These are phyloP conservation scores for Pseudonectria buxi DNA, from an alignment of 2,329 filamentous ascomycete species.

Conservation along the genomic window DNA sequence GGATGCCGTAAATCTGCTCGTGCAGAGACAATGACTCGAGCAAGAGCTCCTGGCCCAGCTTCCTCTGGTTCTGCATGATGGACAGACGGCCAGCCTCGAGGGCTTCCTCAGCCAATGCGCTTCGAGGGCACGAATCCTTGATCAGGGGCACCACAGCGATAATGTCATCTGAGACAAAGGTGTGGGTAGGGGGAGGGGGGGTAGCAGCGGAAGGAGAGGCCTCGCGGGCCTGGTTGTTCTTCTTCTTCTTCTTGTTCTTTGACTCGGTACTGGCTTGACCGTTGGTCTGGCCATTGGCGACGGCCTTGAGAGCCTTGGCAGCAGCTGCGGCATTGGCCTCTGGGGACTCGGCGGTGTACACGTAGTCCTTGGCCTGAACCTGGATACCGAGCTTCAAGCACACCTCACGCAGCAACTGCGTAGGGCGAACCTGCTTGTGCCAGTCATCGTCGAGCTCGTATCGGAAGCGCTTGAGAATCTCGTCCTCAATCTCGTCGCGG, in stretches of 20 bases:
- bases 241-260: conserved; percentile 57
- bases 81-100: conserved; percentile 93
- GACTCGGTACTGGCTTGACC: too few relatives aligned
- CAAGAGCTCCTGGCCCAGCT: conserved; percentile 89
- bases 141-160: conserved; percentile 89
- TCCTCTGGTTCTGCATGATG: conserved; percentile 90
- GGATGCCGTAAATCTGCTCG: conserved; percentile 96
- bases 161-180: conserved; percentile 76
- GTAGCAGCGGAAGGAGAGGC: conserved; percentile 42
- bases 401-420: conserved; percentile 85
- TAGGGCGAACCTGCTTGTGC: conserved; percentile 58
- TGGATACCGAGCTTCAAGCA: conserved; percentile 86
- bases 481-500: conserved; percentile 59
- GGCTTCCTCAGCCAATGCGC: conserved; percentile 87
- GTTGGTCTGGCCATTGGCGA: conserved; percentile 34
- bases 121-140: conserved; percentile 90
- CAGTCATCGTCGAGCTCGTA: conserved; percentile 65
- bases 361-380: conserved; percentile 61
- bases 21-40: conserved; percentile 94
- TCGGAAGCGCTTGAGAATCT: conserved; percentile 69
- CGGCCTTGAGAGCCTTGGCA: conserved; percentile 25
- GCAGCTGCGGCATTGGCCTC: conserved; percentile 25
- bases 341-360: conserved; percentile 25
- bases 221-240: conserved; percentile 54
- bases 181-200: conserved; percentile 33